Conservation (phyloP, 164 flowering plant species). For the Vitis amurensis region DNA sequence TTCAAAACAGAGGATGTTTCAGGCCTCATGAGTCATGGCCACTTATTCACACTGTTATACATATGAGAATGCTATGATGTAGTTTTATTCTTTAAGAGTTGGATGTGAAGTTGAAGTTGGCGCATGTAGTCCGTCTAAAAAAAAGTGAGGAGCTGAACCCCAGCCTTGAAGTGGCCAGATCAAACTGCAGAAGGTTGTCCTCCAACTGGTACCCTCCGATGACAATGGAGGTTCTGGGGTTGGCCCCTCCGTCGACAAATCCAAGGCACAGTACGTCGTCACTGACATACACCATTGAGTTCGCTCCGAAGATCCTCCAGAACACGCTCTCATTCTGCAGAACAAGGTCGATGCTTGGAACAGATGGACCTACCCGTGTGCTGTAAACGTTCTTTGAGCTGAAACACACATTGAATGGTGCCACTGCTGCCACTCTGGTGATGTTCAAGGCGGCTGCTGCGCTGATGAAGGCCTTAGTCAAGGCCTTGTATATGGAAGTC, state of each 20-base stretch:
- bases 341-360: conserved; percentile 29
- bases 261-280: conserved; percentile 25
- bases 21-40: too few species aligned
- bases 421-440: conserved; percentile 21
- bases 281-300: conserved; percentile 27
- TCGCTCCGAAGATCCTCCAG: conserved; percentile 34
- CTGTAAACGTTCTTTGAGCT: conserved; percentile 17
- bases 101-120: conserved; percentile 38
- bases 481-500: conserved; percentile 33
- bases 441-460: conserved; percentile 14
- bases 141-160: conserved; percentile 29
- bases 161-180: conserved; percentile 22
- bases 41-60: too few species aligned
- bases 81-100: conserved; percentile 1
- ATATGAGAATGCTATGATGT: too few species aligned
- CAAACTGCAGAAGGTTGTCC: conserved; percentile 27
- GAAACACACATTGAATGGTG: conserved; percentile 37
- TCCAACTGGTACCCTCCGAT: conserved; percentile 32
- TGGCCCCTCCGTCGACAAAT: conserved; percentile 25
- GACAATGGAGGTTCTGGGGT: conserved; percentile 20
- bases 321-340: conserved; percentile 19
- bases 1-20: too few species aligned
- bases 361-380: conserved; percentile 32
- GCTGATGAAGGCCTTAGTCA: conserved; percentile 17
- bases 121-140: conserved; percentile 21